phyloP scores from a whole-genome alignment of 306 rosid genomes.

The Trifolium dubium region DNA sequence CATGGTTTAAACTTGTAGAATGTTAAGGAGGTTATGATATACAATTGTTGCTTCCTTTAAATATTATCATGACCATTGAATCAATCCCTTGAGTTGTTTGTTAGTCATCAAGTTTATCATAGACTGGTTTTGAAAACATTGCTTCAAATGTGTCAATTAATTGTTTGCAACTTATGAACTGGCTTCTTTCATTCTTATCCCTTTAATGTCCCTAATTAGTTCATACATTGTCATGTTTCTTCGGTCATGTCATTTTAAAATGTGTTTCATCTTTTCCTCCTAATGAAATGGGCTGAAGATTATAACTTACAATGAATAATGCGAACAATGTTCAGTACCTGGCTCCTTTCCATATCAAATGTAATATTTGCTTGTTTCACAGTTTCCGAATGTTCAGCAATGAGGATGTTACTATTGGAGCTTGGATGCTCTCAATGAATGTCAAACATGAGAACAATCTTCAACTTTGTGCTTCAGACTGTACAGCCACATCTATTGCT shows the following conservation, averaged over 20 bases:
- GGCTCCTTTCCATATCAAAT: not conserved
- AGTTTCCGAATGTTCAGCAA: conserved; percentile 99
- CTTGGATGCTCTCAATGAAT: conserved; percentile 99
- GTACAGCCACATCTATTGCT: conserved; percentile 81
- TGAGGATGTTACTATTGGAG: conserved; percentile 97
- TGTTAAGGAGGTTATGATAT: not conserved
- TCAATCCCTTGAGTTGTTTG: not conserved
- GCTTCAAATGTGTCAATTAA: conserved; percentile 29
- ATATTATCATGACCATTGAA: conserved; percentile 5
- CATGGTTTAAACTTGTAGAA: not conserved
- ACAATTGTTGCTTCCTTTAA: not conserved
- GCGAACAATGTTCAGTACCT: not conserved
- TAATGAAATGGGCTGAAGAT: conserved; percentile 56
- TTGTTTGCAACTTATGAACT: conserved; percentile 20
- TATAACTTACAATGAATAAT: not conserved
- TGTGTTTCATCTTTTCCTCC: conserved; percentile 10
- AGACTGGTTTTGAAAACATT: not conserved
- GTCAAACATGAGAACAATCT: conserved; percentile 84
- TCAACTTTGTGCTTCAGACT: conserved; percentile 66
- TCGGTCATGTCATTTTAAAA: not conserved
- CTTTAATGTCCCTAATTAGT: not conserved
- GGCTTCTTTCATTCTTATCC: conserved; percentile 18
- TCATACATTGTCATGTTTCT: not conserved
- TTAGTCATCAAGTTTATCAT: not conserved
- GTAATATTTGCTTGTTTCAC: conserved; percentile 38